Evolutionary conservation across 2,329 filamentous ascomycete genomes (phyloP), one percentile per base, ranked within the genome.

Genomic region (Hypoxylon sp.): DNA sequence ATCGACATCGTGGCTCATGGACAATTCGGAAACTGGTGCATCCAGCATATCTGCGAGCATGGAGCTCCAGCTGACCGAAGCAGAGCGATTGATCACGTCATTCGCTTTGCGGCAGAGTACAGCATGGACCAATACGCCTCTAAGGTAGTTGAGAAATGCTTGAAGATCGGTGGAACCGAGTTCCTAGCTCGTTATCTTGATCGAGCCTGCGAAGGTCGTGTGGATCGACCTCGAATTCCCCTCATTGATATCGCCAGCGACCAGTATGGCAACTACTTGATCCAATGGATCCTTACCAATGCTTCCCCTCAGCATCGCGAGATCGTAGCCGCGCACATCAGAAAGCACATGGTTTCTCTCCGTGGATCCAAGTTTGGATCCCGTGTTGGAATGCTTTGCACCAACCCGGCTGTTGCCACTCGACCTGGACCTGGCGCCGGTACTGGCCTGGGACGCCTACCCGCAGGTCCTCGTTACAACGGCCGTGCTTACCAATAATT

Each of bases 11-110:
- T 99, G 76, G 93, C 96, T 66, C 95, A 98, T 79, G 96, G 96
- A 26, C 96, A 99, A 79, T 99, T 99, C 78, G 96, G 96, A 62
- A 99, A 99, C 80, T 99, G 96, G 96, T 99, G 96, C 83, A 98
- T 99, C 76, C 96, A 99, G 82, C 96, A 99, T 81, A 94, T 99
- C 75, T 99, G 96, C 81, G 96, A 99, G 81, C 96, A 99, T 78
- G 95, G 97, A 55, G 92, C 92, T 63, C 92, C 94, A 33, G 90
- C 91, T 44, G 97, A 99, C 81, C 94, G 95, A 75, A 95, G 92
- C 81, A 92, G 94, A 73, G 96, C 97, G 48, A 91, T 98, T 76
- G 95, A 99, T 74, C 95, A 98, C 80, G 95, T 99, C 76, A 92
- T 99, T 73, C 91, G 91, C 71, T 97, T 94, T 81, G 93, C 94